Conservation (phyloP, 495 filamentous ascomycete species). For the Penicillium egyptiacum region DNA sequence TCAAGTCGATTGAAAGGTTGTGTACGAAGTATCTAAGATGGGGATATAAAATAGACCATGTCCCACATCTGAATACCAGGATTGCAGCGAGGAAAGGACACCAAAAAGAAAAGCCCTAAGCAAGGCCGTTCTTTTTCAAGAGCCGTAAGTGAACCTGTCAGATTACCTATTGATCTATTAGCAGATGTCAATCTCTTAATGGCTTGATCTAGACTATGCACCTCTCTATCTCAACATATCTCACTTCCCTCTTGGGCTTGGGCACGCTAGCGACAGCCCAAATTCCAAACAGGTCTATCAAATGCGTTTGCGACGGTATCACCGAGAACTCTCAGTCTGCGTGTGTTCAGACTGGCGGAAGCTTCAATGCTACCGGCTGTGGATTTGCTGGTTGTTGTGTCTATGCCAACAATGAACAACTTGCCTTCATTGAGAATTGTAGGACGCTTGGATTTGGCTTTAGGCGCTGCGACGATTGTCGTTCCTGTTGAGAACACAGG, state of each 20-base stretch:
- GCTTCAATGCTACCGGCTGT: constrained; percentile 15
- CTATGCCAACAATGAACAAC: constrained; percentile 14
- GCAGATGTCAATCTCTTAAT: not conserved
- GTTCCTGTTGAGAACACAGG: constrained; percentile 6
- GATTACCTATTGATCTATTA: not conserved
- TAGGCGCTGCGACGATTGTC: constrained; percentile 23
- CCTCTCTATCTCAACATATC: not conserved
- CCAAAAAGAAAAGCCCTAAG: not conserved
- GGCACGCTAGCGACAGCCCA: constrained; percentile 1
- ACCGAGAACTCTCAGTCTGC: not conserved
- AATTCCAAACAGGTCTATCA: not conserved
- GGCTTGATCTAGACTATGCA: not conserved
- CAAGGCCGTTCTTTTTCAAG: not conserved
- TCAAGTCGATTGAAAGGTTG: not conserved
- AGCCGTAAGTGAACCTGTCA: not conserved
- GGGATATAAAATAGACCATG: not conserved
- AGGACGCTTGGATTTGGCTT: constrained; percentile 19
- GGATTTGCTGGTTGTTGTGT: constrained; percentile 25
- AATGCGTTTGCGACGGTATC: constrained; percentile 7
- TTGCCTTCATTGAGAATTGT: constrained; percentile 15
- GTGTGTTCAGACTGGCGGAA: constrained; percentile 4
- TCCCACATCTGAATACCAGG: not conserved
- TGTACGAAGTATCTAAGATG: not conserved
- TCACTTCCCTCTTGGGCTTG: not conserved
- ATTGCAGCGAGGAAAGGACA: not conserved